Conservation (phyloP, 352 stramenopile species). For the Pythium pyrilobum region DNA sequence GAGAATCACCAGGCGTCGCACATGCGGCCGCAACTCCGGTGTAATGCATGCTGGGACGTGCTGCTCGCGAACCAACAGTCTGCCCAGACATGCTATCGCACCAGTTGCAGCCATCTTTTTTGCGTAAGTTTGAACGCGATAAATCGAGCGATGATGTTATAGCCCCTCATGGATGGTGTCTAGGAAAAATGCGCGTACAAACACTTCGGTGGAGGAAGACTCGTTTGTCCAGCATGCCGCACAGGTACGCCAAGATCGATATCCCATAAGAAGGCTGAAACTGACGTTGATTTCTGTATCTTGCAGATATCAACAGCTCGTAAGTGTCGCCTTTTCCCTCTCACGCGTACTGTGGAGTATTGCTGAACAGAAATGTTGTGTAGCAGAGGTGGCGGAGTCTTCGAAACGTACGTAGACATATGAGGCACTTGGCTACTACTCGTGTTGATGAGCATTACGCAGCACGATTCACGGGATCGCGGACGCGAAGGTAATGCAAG, state of each 20-base stretch:
- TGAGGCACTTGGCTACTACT: background rate
- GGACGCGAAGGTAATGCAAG: slow-evolving; percentile 46
- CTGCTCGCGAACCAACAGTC: slow-evolving; percentile 57
- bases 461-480: slow-evolving; percentile 65
- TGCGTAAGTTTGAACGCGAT: slow-evolving; percentile 29
- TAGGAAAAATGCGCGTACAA: slow-evolving; percentile 88
- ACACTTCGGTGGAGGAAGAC: slow-evolving; percentile 56
- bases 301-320: slow-evolving; percentile 47
- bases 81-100: slow-evolving; percentile 76
- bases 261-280: background rate
- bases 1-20: slow-evolving; percentile 12
- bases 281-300: background rate
- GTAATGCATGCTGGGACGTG: slow-evolving; percentile 73
- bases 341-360: background rate
- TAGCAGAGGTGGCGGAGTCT: slow-evolving; percentile 46
- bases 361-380: background rate
- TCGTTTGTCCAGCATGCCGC: slow-evolving; percentile 58
- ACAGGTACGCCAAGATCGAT: slow-evolving; percentile 26
- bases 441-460: background rate
- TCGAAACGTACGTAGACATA: slow-evolving; percentile 42
- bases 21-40: slow-evolving; percentile 60
- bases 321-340: slow-evolving; percentile 14
- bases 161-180: too few species aligned
- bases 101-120: slow-evolving; percentile 70
- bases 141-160: background rate